These are phyloP conservation scores for Carallia brachiata DNA, from an alignment of 345 rosid genomes.

Conservation along the genomic window DNA sequence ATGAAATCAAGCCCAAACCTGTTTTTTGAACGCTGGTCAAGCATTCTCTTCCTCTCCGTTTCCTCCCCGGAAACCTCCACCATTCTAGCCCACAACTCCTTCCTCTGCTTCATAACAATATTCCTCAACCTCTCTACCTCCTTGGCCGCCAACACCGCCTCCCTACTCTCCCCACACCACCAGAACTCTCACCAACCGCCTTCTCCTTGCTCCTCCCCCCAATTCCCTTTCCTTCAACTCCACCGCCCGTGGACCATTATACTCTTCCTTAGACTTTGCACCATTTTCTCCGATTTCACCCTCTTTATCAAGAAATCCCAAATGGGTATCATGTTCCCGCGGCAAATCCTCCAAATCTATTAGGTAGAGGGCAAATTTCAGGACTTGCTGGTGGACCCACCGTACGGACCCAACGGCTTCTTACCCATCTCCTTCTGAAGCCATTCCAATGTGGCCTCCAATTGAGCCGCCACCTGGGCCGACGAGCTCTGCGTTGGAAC, in stretches of 20 bases:
- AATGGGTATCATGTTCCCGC: constrained; percentile 83
- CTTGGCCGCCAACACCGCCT: constrained; percentile 60
- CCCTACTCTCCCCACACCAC: constrained; percentile 45
- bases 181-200: constrained; percentile 31
- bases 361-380: constrained; percentile 59
- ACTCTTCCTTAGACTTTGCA: constrained; percentile 68
- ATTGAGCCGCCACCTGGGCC: constrained; percentile 37
- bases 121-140: constrained; percentile 75
- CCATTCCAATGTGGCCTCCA: constrained; percentile 82
- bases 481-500: constrained; percentile 23
- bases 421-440: constrained; percentile 87
- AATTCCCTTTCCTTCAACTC: constrained; percentile 32
- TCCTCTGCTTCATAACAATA: constrained; percentile 69
- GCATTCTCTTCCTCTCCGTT: constrained; percentile 91
- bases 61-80: constrained; percentile 88
- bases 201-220: constrained; percentile 63
- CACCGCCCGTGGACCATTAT: constrained; percentile 68
- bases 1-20: constrained; percentile 38
- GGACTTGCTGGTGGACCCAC: constrained; percentile 42
- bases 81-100: constrained; percentile 86
- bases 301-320: constrained; percentile 68
- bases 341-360: constrained; percentile 62
- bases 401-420: constrained; percentile 65
- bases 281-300: constrained; percentile 85
- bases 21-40: constrained; percentile 80